Evolutionary conservation across 345 rosid genomes (phyloP), one percentile per base, ranked within the genome.

Genomic region (Mallotus nudiflorus): DNA sequence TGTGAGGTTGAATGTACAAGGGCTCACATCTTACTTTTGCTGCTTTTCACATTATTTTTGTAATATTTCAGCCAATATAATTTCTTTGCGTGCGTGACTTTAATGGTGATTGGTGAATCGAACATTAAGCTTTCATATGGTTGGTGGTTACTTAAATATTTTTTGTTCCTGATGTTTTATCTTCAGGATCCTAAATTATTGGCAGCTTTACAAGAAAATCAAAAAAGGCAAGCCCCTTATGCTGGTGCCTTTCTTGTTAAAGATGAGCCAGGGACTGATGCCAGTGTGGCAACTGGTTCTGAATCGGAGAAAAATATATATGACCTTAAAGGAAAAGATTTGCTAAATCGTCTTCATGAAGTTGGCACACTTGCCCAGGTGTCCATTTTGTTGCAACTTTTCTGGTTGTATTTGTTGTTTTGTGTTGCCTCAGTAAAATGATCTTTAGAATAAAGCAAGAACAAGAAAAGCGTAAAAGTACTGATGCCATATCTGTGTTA

Each of bases 281-380:
- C 96, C 70, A 82, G 78, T 65, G 54, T 75, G 60, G 85, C 84
- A 77, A 77, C 93, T 54, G 82, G 82, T 68, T 70, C 90, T 57
- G 97, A 92, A 57, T 44, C 85, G 35, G 98, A 92, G 52, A 95
- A 92, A 85, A 85, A 74, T 67, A 74, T 84, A 25, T 70, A 69
- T 56, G 94, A 88, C 12, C 80, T 95, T 35, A 90, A 86, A 83
- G 99, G 99, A 68, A 89, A 91, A 83, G 92, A 89, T 24, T 78
- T 95, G 60, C 89, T 77, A 68, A 73, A 82, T 66, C 92, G 96
- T 51, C 97, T 95, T 70, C 90, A 91, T 76, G 91, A 92, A 92
- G 96, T 92, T 83, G 99, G 98, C 71, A 89, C 98, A 31, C 97
- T 95, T 75, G 99, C 94, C 53, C 98, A 90, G 99, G 98, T 95